Base-by-base conservation (phyloP, 176 grass and related monocot species). In the Lolium rigidum region DNA sequence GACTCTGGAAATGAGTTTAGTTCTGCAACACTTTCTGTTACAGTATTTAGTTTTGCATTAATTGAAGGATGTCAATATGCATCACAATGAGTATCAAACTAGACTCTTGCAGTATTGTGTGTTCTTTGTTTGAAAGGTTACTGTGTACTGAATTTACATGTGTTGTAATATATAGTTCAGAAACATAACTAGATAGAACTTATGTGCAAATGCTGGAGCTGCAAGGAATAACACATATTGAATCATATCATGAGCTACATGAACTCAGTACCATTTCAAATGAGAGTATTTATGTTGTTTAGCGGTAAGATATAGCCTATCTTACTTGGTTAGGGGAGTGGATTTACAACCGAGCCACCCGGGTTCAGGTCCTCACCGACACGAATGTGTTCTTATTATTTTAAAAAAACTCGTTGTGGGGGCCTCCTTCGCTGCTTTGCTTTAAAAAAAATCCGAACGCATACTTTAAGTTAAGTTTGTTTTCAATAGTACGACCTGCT, bases 271-370 rank as follows among this genome's bases (percentile, higher is more conserved):
- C 44, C 25, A 62, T 49, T 21, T 46, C 24, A 75, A 60, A 84
- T 62, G 16, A 18, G 25, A 60, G 4, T 70, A 57, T 66, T 69
- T 77, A 64, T 79, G 31, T 78, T 79, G 28, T 85, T 89, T 85
- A 4, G 51, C 5, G 52, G 6, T 5, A 56, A 56, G 18, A 56
- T 18, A 15, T 18, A 26, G 10, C 24, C n/a, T 25, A 25, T 1
- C 60, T 63, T 2, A 63, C 60, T 12, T 25, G 21, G 10, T 63
- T 63, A 25, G 60, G 58, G 10, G 3, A 61, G 9, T 61, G 58
- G n/a, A 24, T 22, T n/a, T 61, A 11, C n/a, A 61, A 61, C 20
- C n/a, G 9, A 61, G n/a, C n/a, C 58, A n/a, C 8, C 57, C 20
- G 3, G 20, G n/a, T 59, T 59, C 20, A 21, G 10, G 20, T 59